phyloP scores from a whole-genome alignment of 805 yeast species.

The Saccharomyces mikatae region DNA sequence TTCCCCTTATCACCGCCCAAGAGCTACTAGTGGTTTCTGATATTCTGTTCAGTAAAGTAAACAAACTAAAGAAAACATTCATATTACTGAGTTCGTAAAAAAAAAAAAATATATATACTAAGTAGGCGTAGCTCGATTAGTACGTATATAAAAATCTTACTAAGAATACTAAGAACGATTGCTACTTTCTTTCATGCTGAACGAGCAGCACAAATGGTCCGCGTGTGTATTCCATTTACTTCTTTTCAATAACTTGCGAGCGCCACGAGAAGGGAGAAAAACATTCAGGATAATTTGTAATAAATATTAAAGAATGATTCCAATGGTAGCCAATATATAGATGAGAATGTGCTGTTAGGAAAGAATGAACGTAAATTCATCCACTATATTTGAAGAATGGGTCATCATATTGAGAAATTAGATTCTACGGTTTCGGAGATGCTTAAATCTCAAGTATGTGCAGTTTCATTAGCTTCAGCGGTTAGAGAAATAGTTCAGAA shows the following conservation, averaged over 20 bases:
- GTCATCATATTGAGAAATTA: conserved; percentile 11
- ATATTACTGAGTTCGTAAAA: not conserved
- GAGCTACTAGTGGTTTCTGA: not conserved
- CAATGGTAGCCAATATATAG: not conserved
- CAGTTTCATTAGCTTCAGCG: conserved; percentile 35
- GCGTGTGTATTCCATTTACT: not conserved
- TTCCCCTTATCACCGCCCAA: not conserved
- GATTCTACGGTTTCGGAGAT: conserved; percentile 8
- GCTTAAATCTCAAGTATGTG: conserved; percentile 30
- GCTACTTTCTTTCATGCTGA: too few species aligned
- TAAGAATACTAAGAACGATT: not conserved
- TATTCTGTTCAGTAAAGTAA: not conserved
- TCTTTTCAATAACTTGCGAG: not conserved
- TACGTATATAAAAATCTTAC: not conserved
- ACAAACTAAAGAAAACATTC: not conserved
- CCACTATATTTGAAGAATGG: conserved; percentile 5
- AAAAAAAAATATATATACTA: not conserved
- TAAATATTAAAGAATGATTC: not conserved
- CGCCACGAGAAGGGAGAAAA: not conserved
- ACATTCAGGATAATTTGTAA: not conserved
- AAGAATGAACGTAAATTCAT: not conserved
- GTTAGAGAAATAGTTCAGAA: conserved; percentile 47
- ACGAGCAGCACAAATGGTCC: not conserved
- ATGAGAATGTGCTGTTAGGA: not conserved
- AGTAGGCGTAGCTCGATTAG: not conserved